Evolutionary conservation across 2,329 filamentous ascomycete genomes (phyloP).

Genomic region (Madurella fahalii): DNA sequence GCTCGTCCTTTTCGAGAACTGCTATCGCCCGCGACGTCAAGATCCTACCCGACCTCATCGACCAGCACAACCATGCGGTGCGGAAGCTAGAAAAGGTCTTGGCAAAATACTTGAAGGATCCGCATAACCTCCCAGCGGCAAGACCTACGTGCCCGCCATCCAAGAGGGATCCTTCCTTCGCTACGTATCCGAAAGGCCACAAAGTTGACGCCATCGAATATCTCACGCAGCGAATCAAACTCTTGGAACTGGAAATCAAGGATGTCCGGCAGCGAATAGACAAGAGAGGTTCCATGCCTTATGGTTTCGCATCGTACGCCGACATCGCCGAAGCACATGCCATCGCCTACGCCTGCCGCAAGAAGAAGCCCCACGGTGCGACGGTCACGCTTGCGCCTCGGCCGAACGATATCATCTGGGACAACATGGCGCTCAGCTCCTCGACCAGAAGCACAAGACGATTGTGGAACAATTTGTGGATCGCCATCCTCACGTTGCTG

Average conservation of each 20-base stretch:
- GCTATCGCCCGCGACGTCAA: slow-evolving; percentile 90
- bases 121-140: slow-evolving; percentile 68
- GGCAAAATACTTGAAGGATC: slow-evolving; percentile 87
- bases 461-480: slow-evolving; percentile 80
- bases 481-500: slow-evolving; percentile 70
- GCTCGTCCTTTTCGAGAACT: slow-evolving; percentile 71
- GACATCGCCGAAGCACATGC: slow-evolving; percentile 82
- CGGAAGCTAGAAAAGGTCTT: slow-evolving; percentile 77
- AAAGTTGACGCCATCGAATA: slow-evolving; percentile 95
- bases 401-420: slow-evolving; percentile 93
- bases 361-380: slow-evolving; percentile 75
- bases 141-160: slow-evolving; percentile 76
- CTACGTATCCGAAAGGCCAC: slow-evolving; percentile 60
- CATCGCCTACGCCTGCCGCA: slow-evolving; percentile 76
- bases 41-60: slow-evolving; percentile 78
- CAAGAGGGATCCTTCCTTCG: slow-evolving; percentile 69
- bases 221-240: slow-evolving; percentile 76
- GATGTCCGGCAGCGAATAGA: slow-evolving; percentile 78
- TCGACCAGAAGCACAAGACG: slow-evolving; percentile 66
- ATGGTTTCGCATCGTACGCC: slow-evolving; percentile 91
- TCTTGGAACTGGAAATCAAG: slow-evolving; percentile 79
- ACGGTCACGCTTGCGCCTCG: slow-evolving; percentile 75
- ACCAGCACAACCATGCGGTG: slow-evolving; percentile 76
- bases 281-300: slow-evolving; percentile 81
- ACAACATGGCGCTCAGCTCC: slow-evolving; percentile 74